phyloP scores from a whole-genome alignment of 1,139 yeast species.

The Candida albicans region DNA sequence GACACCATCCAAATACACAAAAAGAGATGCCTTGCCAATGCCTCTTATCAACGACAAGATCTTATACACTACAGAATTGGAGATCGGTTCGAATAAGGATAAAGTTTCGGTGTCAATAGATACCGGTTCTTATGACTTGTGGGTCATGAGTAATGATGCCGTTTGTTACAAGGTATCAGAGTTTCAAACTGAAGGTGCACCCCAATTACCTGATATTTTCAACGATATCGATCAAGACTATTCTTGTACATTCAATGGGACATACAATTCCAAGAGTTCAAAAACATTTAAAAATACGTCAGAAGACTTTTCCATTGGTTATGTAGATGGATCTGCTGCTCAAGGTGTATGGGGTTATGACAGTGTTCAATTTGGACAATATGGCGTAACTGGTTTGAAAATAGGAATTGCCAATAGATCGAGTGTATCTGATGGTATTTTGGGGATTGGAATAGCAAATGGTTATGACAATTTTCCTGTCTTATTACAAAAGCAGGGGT shows the following conservation, averaged over 20 bases:
- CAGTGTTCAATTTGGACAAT: conserved; percentile 33
- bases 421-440: conserved; percentile 43
- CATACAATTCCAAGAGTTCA: conserved; percentile 12
- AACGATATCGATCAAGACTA: conserved; percentile 9
- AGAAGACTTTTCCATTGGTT: conserved; percentile 22
- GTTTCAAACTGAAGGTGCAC: conserved; percentile 7
- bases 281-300: conserved; percentile 4
- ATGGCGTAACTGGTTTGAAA: conserved; percentile 37
- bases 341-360: conserved; percentile 61
- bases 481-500: conserved; percentile 37
- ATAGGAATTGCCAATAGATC: conserved; percentile 51
- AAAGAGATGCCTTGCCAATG: background rate
- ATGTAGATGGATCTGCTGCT: conserved; percentile 45
- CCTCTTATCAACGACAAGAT: conserved; percentile 2
- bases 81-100: conserved; percentile 34
- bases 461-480: conserved; percentile 27
- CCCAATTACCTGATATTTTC: conserved; percentile 9
- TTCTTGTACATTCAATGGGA: conserved; percentile 13
- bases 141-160: conserved; percentile 27
- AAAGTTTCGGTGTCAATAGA: conserved; percentile 36
- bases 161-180: conserved; percentile 39
- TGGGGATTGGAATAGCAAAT: conserved; percentile 40
- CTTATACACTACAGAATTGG: conserved; percentile 40
- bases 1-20: background rate
- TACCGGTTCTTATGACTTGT: conserved; percentile 47